Base-by-base conservation (phyloP, 192 early-diverging fungal genomes). In the Funneliformis mosseae region DNA sequence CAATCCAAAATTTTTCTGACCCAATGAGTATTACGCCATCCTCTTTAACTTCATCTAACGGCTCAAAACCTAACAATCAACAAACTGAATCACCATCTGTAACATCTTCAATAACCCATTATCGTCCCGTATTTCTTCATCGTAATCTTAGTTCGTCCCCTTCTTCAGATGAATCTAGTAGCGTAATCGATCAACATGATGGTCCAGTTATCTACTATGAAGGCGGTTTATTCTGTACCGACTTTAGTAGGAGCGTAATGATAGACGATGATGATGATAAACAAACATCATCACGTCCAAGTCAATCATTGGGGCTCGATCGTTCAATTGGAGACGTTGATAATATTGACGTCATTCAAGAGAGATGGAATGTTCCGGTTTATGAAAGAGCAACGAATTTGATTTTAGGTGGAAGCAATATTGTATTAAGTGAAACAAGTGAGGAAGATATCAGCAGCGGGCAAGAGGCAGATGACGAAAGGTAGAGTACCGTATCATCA, bases 131-230 rank as follows among this genome's bases (percentile, higher is more conserved):
- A 62, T 78, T 61, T 45, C 76, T 39, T 23, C 42, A 50, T 38
- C 48, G 61, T 11, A 82, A 39, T 39, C 28, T 25, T 23, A 61
- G 28, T 28, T 73, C 72, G 0, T 64, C 75, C 7, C 46, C 38
- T 5, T 33, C 76, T 21, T 75, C 68, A 18, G 42, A 68, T 28
- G 67, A 62, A 27, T 39, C 28, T 46, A 77, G 25, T 55, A 12
- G 50, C 23, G 74, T 46, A 27, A 63, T 69, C 4, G 43, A 59
- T 38, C 62, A 62, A 33, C 50, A 82, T 21, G 74, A 60, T 16
- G 81, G 75, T 55, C 81, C 81, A 2, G 60, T 82, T 45, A 82
- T 82, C 25, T 82, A 82, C 43, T 42, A 77, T 72, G 81, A 82
- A 61, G 81, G 81, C 23, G 81, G 76, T 23, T 67, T 64, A 33